Conservation (phyloP, 352 stramenopile species). For the Globisporangium cederbergense region DNA sequence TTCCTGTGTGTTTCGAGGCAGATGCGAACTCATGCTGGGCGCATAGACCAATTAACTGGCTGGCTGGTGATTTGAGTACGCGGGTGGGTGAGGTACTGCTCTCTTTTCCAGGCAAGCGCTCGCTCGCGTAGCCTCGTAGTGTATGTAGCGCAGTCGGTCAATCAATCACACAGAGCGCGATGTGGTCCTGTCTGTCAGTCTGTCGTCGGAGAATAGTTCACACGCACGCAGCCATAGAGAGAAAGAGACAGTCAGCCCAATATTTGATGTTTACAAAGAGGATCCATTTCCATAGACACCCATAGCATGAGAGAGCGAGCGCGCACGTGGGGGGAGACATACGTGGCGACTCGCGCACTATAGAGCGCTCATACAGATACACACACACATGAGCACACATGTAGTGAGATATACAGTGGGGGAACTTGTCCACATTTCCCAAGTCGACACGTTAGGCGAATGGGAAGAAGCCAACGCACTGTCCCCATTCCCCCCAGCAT, state of each 20-base stretch:
- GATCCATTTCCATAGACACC: background rate
- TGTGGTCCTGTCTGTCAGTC: background rate
- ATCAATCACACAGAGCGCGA: background rate
- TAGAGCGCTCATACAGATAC: background rate
- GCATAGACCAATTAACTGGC: conserved; percentile 10
- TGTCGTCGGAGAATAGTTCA: too few relatives aligned
- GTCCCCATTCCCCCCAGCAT: background rate
- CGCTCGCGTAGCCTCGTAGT: background rate
- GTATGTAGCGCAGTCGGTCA: background rate
- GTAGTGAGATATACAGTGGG: background rate
- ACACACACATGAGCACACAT: background rate
- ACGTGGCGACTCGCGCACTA: background rate
- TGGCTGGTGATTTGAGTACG: background rate
- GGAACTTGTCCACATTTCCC: background rate
- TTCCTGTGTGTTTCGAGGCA: conserved; percentile 25
- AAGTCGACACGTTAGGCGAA: background rate
- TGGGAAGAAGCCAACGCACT: background rate
- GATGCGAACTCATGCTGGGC: conserved; percentile 13
- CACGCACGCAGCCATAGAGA: background rate
- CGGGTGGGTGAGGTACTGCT: background rate
- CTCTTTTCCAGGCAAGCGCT: background rate
- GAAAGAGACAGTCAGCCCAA: conserved; percentile 1
- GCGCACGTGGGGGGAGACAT: background rate
- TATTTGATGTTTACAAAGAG: background rate
- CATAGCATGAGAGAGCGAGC: background rate